Conservation (phyloP, 768 basidiomycete species). For the Lactifluus rugatus region DNA sequence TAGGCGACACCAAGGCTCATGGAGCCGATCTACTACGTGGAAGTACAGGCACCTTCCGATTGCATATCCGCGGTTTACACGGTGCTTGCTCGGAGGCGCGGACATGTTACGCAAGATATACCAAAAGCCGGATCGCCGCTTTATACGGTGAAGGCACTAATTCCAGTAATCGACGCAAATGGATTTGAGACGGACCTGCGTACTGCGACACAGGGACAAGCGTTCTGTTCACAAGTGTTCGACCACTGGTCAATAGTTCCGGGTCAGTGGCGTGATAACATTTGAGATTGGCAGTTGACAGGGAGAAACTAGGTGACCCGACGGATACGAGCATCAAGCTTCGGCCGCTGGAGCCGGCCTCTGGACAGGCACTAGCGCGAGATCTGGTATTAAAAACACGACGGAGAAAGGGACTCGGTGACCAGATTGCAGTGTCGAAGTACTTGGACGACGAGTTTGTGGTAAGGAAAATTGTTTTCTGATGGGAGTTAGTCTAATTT, state of each 20-base stretch:
- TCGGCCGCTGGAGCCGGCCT: constrained; percentile 92
- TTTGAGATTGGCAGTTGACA: background rate
- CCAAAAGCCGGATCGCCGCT: constrained; percentile 97
- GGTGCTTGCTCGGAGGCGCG: constrained; percentile 93
- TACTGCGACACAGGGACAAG: constrained; percentile 97
- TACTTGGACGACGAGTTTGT: constrained; percentile 97
- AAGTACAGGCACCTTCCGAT: constrained; percentile 98
- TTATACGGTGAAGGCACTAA: constrained; percentile 96
- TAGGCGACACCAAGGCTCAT: constrained; percentile 91
- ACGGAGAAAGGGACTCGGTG: constrained; percentile 90
- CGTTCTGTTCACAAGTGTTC: constrained; percentile 96
- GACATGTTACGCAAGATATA: constrained; percentile 98
- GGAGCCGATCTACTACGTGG: constrained; percentile 98
- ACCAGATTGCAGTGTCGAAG: constrained; percentile 95
- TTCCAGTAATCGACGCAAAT: constrained; percentile 97
- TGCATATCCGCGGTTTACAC: constrained; percentile 98
- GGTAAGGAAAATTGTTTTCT: constrained; percentile 43
- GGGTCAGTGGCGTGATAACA: constrained; percentile 38
- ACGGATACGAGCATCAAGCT: constrained; percentile 96
- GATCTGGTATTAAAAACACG: constrained; percentile 96
- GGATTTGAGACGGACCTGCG: constrained; percentile 97
- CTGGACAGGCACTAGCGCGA: constrained; percentile 87
- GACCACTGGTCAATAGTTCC: constrained; percentile 99
- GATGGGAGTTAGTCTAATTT: no score
- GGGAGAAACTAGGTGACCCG: constrained; percentile 65